A percentile compares a stretch with the other conserved stretches of the same genome.
Conservation (phyloP, 805 yeast genomes). For the Zygosaccharomyces bailii region DNA sequence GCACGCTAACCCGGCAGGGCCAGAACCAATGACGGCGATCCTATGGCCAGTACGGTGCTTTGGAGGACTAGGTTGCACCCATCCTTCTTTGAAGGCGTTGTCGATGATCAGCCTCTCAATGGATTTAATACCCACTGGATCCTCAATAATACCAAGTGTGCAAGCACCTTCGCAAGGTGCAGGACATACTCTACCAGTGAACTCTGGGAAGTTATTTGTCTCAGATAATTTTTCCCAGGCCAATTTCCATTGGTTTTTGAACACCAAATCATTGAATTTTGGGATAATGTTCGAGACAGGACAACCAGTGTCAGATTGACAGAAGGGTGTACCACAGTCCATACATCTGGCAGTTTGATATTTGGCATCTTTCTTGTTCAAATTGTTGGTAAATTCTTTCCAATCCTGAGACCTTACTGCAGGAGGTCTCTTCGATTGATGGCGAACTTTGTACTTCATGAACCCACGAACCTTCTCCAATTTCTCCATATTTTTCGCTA, state of each 20-base stretch:
- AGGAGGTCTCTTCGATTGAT: constrained; percentile 80
- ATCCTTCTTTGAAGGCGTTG: constrained; percentile 92
- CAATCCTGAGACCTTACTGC: constrained; percentile 80
- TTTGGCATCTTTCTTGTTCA: constrained; percentile 80
- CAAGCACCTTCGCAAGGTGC: constrained; percentile 99
- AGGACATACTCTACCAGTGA: constrained; percentile 97
- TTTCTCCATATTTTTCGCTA: constrained; percentile 58
- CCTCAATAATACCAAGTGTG: constrained; percentile 87
- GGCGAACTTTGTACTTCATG: constrained; percentile 86
- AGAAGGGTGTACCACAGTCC: constrained; percentile 99
- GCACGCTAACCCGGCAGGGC: constrained; percentile 94
- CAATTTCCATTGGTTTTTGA: constrained; percentile 90
- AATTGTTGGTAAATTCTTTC: constrained; percentile 81
- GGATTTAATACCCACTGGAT: constrained; percentile 94
- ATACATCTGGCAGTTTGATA: constrained; percentile 96
- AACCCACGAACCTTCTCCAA: constrained; percentile 76
- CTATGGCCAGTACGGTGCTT: constrained; percentile 74
- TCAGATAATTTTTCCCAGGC: constrained; percentile 87
- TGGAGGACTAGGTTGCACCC: constrained; percentile 88
- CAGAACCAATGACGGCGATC: constrained; percentile 90
- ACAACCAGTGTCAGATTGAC: constrained; percentile 97
- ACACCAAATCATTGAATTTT: constrained; percentile 95
- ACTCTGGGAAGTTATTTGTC: constrained; percentile 98
- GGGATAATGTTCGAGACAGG: constrained; percentile 97
- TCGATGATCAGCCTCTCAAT: constrained; percentile 96